phyloP scores from a whole-genome alignment of 2,329 filamentous ascomycete species.

The Scleromitrula shiraiana region DNA sequence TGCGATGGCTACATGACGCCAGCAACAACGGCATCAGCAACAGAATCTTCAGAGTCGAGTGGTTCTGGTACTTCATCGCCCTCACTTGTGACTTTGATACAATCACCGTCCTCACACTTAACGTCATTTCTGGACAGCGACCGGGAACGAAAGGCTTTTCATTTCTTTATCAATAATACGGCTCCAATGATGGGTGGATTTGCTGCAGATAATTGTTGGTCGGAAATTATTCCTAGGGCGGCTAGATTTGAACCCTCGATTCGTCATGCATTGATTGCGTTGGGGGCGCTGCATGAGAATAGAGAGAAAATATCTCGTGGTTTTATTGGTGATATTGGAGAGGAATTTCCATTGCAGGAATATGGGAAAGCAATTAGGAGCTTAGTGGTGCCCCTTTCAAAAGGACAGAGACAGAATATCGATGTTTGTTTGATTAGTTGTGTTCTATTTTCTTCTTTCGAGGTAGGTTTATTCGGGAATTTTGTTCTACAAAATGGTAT shows the following conservation, averaged over 20 bases:
- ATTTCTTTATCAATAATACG: constrained; percentile 2
- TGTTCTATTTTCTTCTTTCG: constrained; percentile 1
- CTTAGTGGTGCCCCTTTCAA: neutral
- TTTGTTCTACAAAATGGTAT: too few relatives aligned
- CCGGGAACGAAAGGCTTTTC: neutral
- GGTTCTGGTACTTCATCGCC: neutral
- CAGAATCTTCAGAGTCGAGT: neutral
- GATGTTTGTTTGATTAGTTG: constrained; percentile 3
- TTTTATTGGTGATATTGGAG: neutral
- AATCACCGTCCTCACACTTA: neutral
- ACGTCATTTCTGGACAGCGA: neutral
- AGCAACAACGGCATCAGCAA: too few relatives aligned
- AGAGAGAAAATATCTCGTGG: neutral
- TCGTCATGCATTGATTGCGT: neutral
- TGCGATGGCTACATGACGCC: constrained; percentile 3
- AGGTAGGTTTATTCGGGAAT: neutral
- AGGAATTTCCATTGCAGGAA: neutral
- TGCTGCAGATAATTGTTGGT: neutral
- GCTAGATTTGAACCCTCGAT: neutral
- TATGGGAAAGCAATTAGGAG: neutral
- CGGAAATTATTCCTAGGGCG: neutral
- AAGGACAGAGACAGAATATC: neutral
- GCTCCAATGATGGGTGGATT: constrained; percentile 2
- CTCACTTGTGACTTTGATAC: neutral
- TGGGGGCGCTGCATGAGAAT: neutral